Evolutionary conservation across 1,284 basidiomycete species (phyloP), one percentile per base, ranked within the genome.

Genomic region (Irpex rosettiformis): DNA sequence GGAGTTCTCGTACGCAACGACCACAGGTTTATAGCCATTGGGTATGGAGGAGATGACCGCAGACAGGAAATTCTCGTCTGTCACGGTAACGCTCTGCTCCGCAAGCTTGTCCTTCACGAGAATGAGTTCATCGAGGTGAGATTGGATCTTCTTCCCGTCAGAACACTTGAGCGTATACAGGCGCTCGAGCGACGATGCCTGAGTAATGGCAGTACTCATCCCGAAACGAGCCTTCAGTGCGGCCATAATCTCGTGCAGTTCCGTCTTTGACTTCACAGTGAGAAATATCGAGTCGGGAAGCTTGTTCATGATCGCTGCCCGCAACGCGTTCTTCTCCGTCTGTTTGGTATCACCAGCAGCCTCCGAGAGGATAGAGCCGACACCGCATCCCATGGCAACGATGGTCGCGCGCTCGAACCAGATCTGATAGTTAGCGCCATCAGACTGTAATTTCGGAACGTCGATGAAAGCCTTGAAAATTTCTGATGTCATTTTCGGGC

Each of bases 281-380:
- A 27, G 29, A 45, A 58, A 61, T 21, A 61, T 54, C 18, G 57
- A 55, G 42, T 61, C 60, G n/a, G 60, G 57, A 2, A 61, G 22
- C 27, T 58, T 58, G 3, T 42, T 43, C 3, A 43, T 52, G 5
- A 60, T 22, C 11, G 43, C 37, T 13, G 52, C 40, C 4, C 58
- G 29, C 51, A 27, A 5, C 48, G 16, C 30, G 43, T 33, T 7
- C 11, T 47, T 18, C 13, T 13, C 2, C 56, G n/a, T n/a, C 33
- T 40, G n/a, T n/a, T n/a, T n/a, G n/a, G n/a, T n/a, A n/a, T n/a
- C n/a, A n/a, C n/a, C n/a, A n/a, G n/a, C n/a, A n/a, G n/a, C n/a
- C n/a, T n/a, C n/a, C n/a, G n/a, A n/a, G n/a, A n/a, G n/a, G n/a
- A n/a, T n/a, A n/a, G n/a, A n/a, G n/a, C n/a, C n/a, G n/a, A n/a